Evolutionary conservation across 495 filamentous ascomycete genomes (phyloP), one percentile per base, ranked within the genome.

Genomic region (Xylaria venustula): DNA sequence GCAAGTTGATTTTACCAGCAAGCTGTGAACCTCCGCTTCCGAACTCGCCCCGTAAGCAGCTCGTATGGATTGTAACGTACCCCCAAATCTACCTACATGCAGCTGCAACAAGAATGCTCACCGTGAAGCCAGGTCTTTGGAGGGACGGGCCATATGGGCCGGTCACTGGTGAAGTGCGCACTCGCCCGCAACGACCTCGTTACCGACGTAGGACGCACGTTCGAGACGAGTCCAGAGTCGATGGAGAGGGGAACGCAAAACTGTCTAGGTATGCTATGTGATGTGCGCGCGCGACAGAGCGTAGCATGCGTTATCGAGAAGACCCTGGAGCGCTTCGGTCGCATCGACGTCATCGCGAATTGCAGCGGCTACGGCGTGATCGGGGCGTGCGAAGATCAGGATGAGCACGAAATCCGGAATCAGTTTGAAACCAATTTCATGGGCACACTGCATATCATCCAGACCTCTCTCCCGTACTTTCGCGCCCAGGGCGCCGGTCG

Each of bases 341-440:
- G 85, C 56, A 82, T 96, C 48, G 94, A 97, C 73, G 84, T 95
- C 53, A 88, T 98, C 49, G 92, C 86, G 65, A 98, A 98, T 71
- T 97, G 89, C 74, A 89, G 89, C 30, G 90, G 89, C 34, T 95
- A 94, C 76, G 94, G 93, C 50, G 91, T 98, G 34, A 96, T 98
- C 64, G 93, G 91, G 28, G 88, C 93, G 2, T 97, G 92, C 75
- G 94, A 98, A 75, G 94, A 97, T 77, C 94, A 98, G 75, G 91
- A 96, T 75, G 91, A 94, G 67, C 87, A 90, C 72, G 93, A 98
- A 65, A 87, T 98, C 62, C 88, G 91, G 61, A 94, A 93, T 70
- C 93, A 98, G 73, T 97, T 98, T 74, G 90, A 93, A 75, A 97
- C 92, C 30, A 98, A 98, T 71, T 95, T 96, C 77, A 91, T 92